Percentiles rank a stretch among this genome's conserved stretches.
phyloP scores from a whole-genome alignment of 306 rosid species.

The Trichosanthes truncata region DNA sequence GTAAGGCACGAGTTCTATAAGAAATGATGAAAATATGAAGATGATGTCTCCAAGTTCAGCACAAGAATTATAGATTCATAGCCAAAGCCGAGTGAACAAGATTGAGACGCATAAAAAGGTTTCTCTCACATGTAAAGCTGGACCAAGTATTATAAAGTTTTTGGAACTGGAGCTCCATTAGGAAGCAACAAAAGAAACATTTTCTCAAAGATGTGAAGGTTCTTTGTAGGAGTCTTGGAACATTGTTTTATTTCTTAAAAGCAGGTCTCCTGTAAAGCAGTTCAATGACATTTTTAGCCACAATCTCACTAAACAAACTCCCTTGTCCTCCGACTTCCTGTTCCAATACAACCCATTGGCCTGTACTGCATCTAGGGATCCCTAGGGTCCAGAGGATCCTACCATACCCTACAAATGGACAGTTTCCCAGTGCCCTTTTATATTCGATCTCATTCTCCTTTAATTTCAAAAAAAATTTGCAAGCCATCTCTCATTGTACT shows the following conservation, averaged over 20 bases:
- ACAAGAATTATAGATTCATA: neutral
- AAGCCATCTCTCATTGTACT: neutral
- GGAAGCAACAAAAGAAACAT: neutral
- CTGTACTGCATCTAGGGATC: neutral
- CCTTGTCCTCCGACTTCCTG: neutral
- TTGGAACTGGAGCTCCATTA: neutral
- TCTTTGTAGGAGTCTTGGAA: neutral
- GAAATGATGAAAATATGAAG: neutral
- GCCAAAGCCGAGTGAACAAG: neutral
- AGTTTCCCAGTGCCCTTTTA: neutral
- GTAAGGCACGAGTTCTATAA: neutral
- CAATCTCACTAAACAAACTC: neutral
- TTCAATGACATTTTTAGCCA: neutral
- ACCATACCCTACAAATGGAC: neutral
- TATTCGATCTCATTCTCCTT: neutral
- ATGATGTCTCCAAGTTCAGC: neutral
- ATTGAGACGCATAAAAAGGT: neutral
- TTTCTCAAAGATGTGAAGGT: neutral
- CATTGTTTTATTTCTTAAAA: neutral
- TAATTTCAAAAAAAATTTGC: neutral
- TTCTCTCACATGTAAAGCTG: neutral
- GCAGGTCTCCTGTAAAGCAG: neutral
- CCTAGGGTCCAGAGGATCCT: neutral
- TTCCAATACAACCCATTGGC: neutral
- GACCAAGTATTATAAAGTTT: neutral